Conservation (phyloP, 768 basidiomycete genomes). For the Vararia minispora region DNA sequence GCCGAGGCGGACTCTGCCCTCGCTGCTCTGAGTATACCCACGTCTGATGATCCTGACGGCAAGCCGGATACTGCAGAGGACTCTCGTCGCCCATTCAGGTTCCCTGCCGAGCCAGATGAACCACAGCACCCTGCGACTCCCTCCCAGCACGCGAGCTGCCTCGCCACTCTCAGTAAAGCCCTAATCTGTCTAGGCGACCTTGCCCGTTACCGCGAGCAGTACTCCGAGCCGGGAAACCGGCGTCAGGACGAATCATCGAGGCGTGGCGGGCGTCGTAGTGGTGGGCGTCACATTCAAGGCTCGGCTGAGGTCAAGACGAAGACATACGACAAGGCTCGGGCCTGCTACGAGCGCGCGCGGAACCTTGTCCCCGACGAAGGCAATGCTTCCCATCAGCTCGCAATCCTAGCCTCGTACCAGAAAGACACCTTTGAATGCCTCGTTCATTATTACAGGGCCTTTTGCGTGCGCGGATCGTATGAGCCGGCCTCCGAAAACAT, state of each 20-base stretch:
- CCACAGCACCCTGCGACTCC: conserved; percentile 23
- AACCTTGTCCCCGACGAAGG: conserved; percentile 79
- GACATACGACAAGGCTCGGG: conserved; percentile 64
- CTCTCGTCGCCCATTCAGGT: conserved; percentile 30
- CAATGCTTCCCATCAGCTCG: conserved; percentile 92
- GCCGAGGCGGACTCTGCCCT: conserved; percentile 51
- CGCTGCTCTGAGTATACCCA: conserved; percentile 41
- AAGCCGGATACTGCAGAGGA: conserved; percentile 13
- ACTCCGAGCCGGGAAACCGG: conserved; percentile 61
- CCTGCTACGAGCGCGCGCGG: conserved; percentile 80
- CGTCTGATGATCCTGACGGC: conserved; percentile 25
- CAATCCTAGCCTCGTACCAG: conserved; percentile 80
- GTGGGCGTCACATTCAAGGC: conserved; percentile 30
- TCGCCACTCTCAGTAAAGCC: conserved; percentile 78
- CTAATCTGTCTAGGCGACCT: conserved; percentile 91
- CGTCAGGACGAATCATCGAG: conserved; percentile 63
- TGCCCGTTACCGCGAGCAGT: conserved; percentile 85
- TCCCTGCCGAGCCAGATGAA: conserved; percentile 45
- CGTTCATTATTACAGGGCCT: conserved; percentile 82
- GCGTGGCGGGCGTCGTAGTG: conserved; percentile 40
- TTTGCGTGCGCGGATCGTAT: conserved; percentile 81
- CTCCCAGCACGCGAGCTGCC: conserved; percentile 46
- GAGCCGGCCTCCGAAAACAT: conserved; percentile 84
- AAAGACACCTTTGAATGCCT: conserved; percentile 72
- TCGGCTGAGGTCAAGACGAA: conserved; percentile 31